Base-by-base conservation (phyloP, 805 yeast genomes). In the Wickerhamomyces sydowiorum region DNA sequence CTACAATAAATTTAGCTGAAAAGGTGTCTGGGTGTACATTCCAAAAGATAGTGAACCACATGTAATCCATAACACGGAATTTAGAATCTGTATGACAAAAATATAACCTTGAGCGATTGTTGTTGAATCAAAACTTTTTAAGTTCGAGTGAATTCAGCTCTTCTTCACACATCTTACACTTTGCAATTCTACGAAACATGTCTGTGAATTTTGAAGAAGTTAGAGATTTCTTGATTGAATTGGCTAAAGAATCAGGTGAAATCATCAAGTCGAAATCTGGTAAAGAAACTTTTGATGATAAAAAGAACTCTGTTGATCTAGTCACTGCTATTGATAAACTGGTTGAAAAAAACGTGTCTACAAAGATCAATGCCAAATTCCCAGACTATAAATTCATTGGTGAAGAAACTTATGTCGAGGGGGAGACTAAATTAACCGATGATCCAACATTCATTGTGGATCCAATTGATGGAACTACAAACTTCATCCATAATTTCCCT, bases 391-490 rank as follows among this genome's bases (percentile, higher is more conserved):
- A 65, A 47, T 80, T 79, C 56, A 66, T 80, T 54, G 86, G 85
- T 23, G 86, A 80, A 53, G 86, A 80, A 55, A 66, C 78, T 19
- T 78, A 66, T 46, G 62, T 71, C 12, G 69, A 70, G 4, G 82
- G 80, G 1, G 62, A 57, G 24, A 66, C 80, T 3, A 55, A 54
- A 36, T 61, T 80, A 14, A 62, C 73, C 1, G 67, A 68, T 32
- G 73, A 63, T 4, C 85, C 85, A 18, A 78, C 84, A 2, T 80
- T 80, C 52, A 71, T 80, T 41, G 80, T 80, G 17, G 85, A 79
- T 52, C 82, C 82, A 33, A 74, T 77, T 54, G 83, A 78, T 49
- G 85, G 85, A 12, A 80, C 86, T 1, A 78, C 83, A 5, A 75
- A 80, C 57, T 80, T 80, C 57, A 70, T 79, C 39, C 86, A 80